Evolutionary conservation across 768 basidiomycete genomes (phyloP).

Genomic region (Lactifluus echinatus): DNA sequence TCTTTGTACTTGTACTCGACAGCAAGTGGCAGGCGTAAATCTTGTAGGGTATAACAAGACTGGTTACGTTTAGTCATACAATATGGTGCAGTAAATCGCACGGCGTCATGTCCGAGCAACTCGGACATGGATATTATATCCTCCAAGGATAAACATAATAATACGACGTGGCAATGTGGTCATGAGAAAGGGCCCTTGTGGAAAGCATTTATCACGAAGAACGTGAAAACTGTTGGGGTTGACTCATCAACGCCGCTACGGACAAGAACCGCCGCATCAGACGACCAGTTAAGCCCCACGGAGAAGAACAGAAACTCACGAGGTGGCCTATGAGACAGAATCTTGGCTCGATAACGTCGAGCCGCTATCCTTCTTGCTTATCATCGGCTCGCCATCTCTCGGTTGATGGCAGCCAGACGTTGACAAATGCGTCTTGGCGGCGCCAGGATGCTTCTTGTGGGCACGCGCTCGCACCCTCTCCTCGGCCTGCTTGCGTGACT

Average conservation of each 20-base stretch:
- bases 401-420: not conserved
- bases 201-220: not conserved
- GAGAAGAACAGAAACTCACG: not conserved
- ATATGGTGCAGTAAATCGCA: not conserved
- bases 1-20: not conserved
- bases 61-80: slow-evolving; percentile 2
- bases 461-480: slow-evolving; percentile 29
- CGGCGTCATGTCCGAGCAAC: not conserved
- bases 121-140: slow-evolving; percentile 5
- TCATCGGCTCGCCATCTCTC: not conserved
- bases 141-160: slow-evolving; percentile 4
- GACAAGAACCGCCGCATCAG: not conserved
- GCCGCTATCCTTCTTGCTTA: not conserved
- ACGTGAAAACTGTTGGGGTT: not conserved
- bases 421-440: slow-evolving; percentile 1
- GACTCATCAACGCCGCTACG: not conserved
- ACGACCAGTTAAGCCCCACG: not conserved
- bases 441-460: slow-evolving; percentile 16
- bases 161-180: not conserved
- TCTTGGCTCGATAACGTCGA: not conserved
- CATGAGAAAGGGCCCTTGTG: not conserved
- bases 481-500: slow-evolving; percentile 52
- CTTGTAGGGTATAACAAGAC: not conserved
- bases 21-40: not conserved
- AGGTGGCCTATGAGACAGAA: not conserved